A percentile compares a stretch with the other conserved stretches of the same genome.
Evolutionary conservation across 176 grass and related monocot genomes (phyloP).

Genomic region (Leersia perrieri): DNA sequence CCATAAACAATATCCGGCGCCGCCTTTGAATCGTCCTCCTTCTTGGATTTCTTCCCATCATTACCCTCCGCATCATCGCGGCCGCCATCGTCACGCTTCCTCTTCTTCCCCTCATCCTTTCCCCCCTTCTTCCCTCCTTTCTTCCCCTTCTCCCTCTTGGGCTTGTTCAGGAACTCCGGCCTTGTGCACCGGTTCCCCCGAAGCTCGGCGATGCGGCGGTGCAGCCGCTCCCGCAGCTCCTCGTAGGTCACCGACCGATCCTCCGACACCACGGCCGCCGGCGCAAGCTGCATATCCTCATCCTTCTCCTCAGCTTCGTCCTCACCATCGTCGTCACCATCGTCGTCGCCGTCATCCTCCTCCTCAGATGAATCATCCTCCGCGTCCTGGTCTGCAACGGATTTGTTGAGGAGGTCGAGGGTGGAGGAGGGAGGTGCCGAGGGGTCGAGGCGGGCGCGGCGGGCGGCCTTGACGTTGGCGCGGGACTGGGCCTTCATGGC

Average conservation of each 20-base stretch:
- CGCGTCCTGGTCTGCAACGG: constrained; percentile 29
- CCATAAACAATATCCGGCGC: constrained; percentile 58
- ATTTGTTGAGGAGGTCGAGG: constrained; percentile 72
- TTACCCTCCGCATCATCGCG: constrained; percentile 31
- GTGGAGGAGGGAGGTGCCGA: constrained; percentile 51
- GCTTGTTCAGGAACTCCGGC: constrained; percentile 50
- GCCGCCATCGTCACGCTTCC: constrained; percentile 47
- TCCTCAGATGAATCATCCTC: constrained; percentile 20
- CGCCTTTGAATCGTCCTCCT: constrained; percentile 32
- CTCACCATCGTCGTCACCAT: neutral
- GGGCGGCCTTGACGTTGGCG: constrained; percentile 63
- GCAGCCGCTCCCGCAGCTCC: constrained; percentile 62
- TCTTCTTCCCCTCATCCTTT: constrained; percentile 40
- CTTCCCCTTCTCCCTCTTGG: constrained; percentile 58
- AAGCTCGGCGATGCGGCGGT: constrained; percentile 50
- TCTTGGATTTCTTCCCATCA: constrained; percentile 47
- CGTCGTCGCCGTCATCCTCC: constrained; percentile 25
- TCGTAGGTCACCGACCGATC: constrained; percentile 74
- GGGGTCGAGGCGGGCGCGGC: constrained; percentile 65
- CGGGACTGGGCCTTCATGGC: constrained; percentile 67
- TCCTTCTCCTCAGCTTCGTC: neutral
- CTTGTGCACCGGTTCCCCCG: constrained; percentile 69
- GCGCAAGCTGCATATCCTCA: constrained; percentile 23
- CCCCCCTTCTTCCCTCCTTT: constrained; percentile 48
- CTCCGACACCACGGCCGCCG: constrained; percentile 30